A percentile compares a stretch with the other conserved stretches of the same genome.
These are phyloP conservation scores for Hericium rajendrae DNA, from an alignment of 768 basidiomycete genomes.

Conservation along the genomic window DNA sequence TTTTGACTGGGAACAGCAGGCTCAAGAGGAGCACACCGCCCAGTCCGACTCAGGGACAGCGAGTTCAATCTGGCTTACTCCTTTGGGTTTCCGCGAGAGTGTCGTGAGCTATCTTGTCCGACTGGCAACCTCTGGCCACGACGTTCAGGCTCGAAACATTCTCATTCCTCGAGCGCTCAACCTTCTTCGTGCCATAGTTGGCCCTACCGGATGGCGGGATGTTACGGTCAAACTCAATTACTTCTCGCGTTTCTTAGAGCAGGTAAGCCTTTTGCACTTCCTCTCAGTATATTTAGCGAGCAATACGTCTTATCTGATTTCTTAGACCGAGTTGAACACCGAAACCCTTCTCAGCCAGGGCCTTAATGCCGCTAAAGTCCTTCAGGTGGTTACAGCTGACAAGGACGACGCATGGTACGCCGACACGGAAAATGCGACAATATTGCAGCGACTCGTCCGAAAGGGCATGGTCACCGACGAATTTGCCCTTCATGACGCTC, in stretches of 20 bases:
- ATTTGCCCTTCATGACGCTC: constrained; percentile 63
- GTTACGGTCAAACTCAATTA: constrained; percentile 87
- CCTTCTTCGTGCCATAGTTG: constrained; percentile 69
- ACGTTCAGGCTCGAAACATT: constrained; percentile 33
- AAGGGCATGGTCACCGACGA: constrained; percentile 84
- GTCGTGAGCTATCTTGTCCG: constrained; percentile 96
- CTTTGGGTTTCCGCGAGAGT: constrained; percentile 73
- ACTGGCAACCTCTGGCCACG: constrained; percentile 61
- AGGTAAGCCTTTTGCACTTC: constrained; percentile 38
- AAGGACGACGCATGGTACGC: constrained; percentile 79
- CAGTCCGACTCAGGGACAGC: constrained; percentile 1
- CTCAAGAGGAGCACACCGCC: constrained; percentile 16
- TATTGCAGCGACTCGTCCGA: constrained; percentile 75
- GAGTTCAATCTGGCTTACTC: constrained; percentile 51
- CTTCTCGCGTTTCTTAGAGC: constrained; percentile 78
- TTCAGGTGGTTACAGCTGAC: constrained; percentile 76
- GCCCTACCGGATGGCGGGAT: constrained; percentile 80
- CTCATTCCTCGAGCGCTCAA: constrained; percentile 56
- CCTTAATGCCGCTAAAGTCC: constrained; percentile 75
- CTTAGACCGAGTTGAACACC: constrained; percentile 62
- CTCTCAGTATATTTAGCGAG: neutral
- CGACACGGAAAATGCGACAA: constrained; percentile 46
- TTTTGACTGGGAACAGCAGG: constrained; percentile 86
- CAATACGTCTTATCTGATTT: neutral
- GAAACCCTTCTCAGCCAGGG: constrained; percentile 62